Evolutionary conservation across 495 filamentous ascomycete genomes (phyloP), one percentile per base, ranked within the genome.

Genomic region (Penicillium diatomitis): DNA sequence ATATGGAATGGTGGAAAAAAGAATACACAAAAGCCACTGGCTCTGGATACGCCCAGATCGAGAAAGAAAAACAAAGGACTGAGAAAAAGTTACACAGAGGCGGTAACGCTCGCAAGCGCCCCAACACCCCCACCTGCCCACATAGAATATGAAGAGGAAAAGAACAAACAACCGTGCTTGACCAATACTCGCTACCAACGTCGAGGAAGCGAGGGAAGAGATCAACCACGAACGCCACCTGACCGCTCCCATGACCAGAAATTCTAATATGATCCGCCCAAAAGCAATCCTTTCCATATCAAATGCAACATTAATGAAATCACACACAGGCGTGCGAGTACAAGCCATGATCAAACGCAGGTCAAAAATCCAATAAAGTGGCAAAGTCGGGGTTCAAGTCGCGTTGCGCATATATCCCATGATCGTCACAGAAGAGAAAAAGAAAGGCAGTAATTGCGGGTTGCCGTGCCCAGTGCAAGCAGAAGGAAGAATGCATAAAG

Each of bases 231-330:
- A 56, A 61, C 55, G 60, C 60, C 60, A 51, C 55, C 55, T 33
- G 35, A 20, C 20, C 20, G 20, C 20, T 44, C 52, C 32, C 48
- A 32, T 31, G 39, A 41, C 39, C 54, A 38, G 20, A 46, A 51
- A 44, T 38, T 62, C 58, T 56, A 54, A 49, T 28, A 54, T 46
- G 46, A 50, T 53, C 48, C 7, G 8, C 50, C 55, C 39, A 52
- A 48, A 53, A 20, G 20, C 20, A 20, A 20, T 20, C 20, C 20
- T 20, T 20, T 54, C 29, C n/a, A 32, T 32, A 44, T 27, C 54
- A 46, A 60, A 53, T 53, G 44, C 48, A 56, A 45, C 47, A 48
- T 42, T 42, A 47, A 50, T 44, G 32, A n/a, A 37, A 12, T 29
- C 46, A 38, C 20, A 20, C 20, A 41, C 8, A 40, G 8, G 47